These are phyloP conservation scores for Penicillium antarcticum DNA, from an alignment of 495 filamentous ascomycete species.

Conservation along the genomic window DNA sequence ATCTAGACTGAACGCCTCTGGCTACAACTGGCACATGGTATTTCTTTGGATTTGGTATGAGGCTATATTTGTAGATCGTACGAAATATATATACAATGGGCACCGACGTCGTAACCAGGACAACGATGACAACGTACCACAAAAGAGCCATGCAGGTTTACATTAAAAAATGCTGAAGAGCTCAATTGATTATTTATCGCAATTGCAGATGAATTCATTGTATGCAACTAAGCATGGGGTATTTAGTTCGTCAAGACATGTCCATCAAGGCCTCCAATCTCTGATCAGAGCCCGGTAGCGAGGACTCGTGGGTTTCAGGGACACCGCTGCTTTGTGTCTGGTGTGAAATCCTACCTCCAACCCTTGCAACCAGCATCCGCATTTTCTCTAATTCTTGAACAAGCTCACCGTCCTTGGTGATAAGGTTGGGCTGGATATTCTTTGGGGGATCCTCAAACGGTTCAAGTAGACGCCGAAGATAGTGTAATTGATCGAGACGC, in stretches of 20 bases:
- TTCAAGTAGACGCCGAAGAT: constrained; percentile 54
- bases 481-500: constrained; percentile 54
- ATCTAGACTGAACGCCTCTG: neutral
- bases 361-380: constrained; percentile 69
- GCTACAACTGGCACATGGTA: neutral
- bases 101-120: neutral
- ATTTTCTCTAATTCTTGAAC: constrained; percentile 72
- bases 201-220: neutral
- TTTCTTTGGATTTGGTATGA: neutral
- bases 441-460: constrained; percentile 54
- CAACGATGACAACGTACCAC: neutral
- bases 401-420: constrained; percentile 70
- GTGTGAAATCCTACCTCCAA: constrained; percentile 57
- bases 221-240: constrained; percentile 1
- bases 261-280: constrained; percentile 38
- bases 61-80: neutral
- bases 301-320: constrained; percentile 16
- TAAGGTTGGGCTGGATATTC: constrained; percentile 73
- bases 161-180: neutral
- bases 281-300: constrained; percentile 28
- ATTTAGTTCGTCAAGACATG: constrained; percentile 28
- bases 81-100: neutral
- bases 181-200: neutral
- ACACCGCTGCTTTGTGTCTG: constrained; percentile 20
- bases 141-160: neutral